Evolutionary conservation across 2,329 filamentous ascomycete genomes (phyloP), one percentile per base, ranked within the genome.

Genomic region (Diaporthe velutina): DNA sequence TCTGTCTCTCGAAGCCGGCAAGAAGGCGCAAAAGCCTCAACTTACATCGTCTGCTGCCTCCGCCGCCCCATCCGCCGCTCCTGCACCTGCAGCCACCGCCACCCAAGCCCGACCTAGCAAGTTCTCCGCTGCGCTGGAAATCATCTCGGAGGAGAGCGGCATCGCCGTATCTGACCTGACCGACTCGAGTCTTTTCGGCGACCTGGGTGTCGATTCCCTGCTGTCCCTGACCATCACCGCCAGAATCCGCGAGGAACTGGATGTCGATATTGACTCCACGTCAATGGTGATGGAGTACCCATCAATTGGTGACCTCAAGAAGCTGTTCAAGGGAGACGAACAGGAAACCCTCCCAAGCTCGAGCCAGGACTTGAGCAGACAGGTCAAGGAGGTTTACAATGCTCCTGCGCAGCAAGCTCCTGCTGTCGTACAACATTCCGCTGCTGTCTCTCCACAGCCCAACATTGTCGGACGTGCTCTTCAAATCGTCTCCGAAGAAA

Each of bases 401-500:
- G 81, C 83, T 15, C 81, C 40, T 3, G 30, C 4, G 1, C 40
- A n/a, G 0, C 42, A n/a, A 15, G 19, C 2, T 17, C 30, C 22
- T 15, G 15, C 13, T 6, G 15, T 61, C 13, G 7, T 30, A 22
- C 55, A 22, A 12, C 45, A 33, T 1, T 22, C 45, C 30, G 28
- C 2, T 30, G 2, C 12, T 22, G n/a, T 61, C 4, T 22, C 42
- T 3, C 40, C 28, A 6, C 35, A 33, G 8, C 28, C 45, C 15
- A 38, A 61, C 7, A 52, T 61, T 28, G 70, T 85, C 25, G 79
- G 79, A 5, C 81, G 85, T 72, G 86, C 89, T 33, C 82, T 91
- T 78, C 84, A 87, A 35, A 88, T 92, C 54, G 81, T 91, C 48
- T 88, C 89, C 8, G 86, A 87, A 73, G 90, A 92, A 79, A 86